These are phyloP conservation scores for Penicillium mononematosum DNA, from an alignment of 495 filamentous ascomycete genomes.

Conservation along the genomic window DNA sequence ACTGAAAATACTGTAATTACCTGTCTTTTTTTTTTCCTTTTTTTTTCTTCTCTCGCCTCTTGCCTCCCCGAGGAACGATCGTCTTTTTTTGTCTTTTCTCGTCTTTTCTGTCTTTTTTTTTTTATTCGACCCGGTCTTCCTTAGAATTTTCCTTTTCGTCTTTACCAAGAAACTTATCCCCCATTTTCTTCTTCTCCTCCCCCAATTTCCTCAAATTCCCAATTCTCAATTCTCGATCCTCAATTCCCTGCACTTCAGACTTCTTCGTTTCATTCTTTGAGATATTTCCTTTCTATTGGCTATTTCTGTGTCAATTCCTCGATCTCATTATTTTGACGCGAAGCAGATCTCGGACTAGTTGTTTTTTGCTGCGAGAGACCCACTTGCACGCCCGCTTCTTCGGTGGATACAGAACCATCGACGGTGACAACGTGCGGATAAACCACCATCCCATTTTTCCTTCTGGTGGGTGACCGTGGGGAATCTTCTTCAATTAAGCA, in stretches of 20 bases:
- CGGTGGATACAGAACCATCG: slow-evolving; percentile 48
- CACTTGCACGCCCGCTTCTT: slow-evolving; percentile 46
- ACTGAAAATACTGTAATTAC: slow-evolving; percentile 2
- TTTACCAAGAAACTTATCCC: slow-evolving; percentile 31
- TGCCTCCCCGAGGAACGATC: slow-evolving; percentile 40
- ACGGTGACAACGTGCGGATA: slow-evolving; percentile 50
- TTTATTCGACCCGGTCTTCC: slow-evolving; percentile 16
- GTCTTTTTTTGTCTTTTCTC: slow-evolving; percentile 31
- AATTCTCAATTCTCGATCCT: slow-evolving; percentile 1
- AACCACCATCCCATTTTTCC: slow-evolving; percentile 32
- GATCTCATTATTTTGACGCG: slow-evolving; percentile 38
- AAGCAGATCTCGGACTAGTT: slow-evolving; percentile 43
- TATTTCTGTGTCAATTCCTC: neutral
- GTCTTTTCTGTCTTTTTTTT: slow-evolving; percentile 27
- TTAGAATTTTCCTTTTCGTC: slow-evolving; percentile 28
- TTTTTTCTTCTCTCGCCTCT: slow-evolving; percentile 26
- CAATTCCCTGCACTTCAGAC: slow-evolving; percentile 17
- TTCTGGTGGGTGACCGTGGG: slow-evolving; percentile 48
- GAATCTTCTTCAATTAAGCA: slow-evolving; percentile 46
- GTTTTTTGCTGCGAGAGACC: slow-evolving; percentile 43
- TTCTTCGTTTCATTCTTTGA: slow-evolving; percentile 16
- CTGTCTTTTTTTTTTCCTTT: slow-evolving; percentile 1
- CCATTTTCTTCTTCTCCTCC: slow-evolving; percentile 13
- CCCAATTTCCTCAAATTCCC: slow-evolving; percentile 4
- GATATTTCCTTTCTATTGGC: neutral